Evolutionary conservation across 345 rosid species (phyloP).

Genomic region (Sisymbrium altissimum): DNA sequence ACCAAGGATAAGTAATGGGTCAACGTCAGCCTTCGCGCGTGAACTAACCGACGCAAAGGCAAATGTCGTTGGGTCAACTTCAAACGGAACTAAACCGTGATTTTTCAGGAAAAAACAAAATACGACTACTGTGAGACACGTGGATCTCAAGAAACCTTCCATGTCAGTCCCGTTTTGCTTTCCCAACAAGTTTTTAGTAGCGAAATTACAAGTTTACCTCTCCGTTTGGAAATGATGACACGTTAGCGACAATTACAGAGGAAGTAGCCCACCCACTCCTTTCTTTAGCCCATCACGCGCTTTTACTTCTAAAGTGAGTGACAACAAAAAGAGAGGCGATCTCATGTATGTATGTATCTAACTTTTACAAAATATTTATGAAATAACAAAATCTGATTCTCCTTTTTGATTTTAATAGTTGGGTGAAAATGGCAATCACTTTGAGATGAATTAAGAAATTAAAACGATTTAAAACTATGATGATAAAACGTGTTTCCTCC

Average conservation of each 20-base stretch:
- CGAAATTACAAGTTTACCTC: not conserved
- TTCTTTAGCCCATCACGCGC: slow-evolving; percentile 20
- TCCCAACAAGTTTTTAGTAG: slow-evolving; percentile 5
- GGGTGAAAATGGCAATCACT: not conserved
- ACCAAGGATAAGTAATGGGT: not conserved
- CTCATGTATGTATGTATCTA: slow-evolving; percentile 6
- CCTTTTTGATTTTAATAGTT: not conserved
- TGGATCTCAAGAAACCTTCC: not conserved
- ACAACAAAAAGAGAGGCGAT: slow-evolving; percentile 7
- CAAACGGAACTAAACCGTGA: slow-evolving; percentile 15
- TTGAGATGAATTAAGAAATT: not conserved
- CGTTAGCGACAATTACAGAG: slow-evolving; percentile 24
- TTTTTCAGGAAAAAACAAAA: not conserved
- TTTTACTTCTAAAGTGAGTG: slow-evolving; percentile 24
- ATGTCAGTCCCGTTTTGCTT: slow-evolving; percentile 14
- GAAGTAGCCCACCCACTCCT: slow-evolving; percentile 16
- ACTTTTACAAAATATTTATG: not conserved
- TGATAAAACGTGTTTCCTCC: not conserved
- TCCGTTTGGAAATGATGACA: slow-evolving; percentile 20
- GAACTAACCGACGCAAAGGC: not conserved
- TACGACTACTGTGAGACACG: not conserved
- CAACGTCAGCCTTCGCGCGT: slow-evolving; percentile 24
- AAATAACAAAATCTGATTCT: not conserved
- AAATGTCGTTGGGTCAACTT: slow-evolving; percentile 11
- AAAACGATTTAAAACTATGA: not conserved